These are phyloP conservation scores for Magnusiomyces tetraspermus DNA, from an alignment of 1,139 yeast genomes.

Conservation along the genomic window DNA sequence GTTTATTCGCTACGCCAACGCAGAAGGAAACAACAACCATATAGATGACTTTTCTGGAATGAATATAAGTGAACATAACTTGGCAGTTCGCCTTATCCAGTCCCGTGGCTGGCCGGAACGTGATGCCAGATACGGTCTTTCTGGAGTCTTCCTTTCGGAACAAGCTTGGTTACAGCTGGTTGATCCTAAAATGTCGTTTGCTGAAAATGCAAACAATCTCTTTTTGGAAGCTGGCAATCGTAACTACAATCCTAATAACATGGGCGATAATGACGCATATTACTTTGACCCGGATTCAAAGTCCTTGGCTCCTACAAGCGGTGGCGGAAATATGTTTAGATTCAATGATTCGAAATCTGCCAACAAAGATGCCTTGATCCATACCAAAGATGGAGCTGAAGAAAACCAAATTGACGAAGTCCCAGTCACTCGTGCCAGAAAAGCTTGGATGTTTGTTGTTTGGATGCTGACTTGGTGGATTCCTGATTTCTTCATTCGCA, in stretches of 20 bases:
- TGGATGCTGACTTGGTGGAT: constrained; percentile 35
- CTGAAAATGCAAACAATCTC: constrained; percentile 24
- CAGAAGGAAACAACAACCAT: constrained; percentile 19
- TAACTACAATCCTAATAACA: constrained; percentile 16
- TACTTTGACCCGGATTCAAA: constrained; percentile 31
- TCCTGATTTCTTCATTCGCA: constrained; percentile 31
- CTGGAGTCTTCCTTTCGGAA: constrained; percentile 36
- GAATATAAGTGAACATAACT: constrained; percentile 29
- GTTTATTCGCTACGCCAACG: constrained; percentile 27
- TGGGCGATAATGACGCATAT: constrained; percentile 26
- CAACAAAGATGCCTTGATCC: constrained; percentile 26
- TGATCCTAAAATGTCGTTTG: constrained; percentile 34
- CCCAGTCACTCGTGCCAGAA: constrained; percentile 24
- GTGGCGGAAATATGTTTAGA: constrained; percentile 34
- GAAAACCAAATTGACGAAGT: constrained; percentile 30
- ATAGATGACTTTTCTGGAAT: constrained; percentile 8
- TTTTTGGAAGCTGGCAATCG: constrained; percentile 24
- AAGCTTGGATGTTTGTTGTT: constrained; percentile 33
- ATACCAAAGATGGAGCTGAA: constrained; percentile 28
- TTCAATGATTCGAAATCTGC: constrained; percentile 25
- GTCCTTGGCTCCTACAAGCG: constrained; percentile 28
- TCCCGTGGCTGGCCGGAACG: constrained; percentile 33
- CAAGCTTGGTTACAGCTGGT: constrained; percentile 35
- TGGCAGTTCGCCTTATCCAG: constrained; percentile 27
- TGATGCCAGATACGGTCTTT: constrained; percentile 34